Conservation (phyloP, 345 rosid species). For the Odontarrhena argentea region DNA sequence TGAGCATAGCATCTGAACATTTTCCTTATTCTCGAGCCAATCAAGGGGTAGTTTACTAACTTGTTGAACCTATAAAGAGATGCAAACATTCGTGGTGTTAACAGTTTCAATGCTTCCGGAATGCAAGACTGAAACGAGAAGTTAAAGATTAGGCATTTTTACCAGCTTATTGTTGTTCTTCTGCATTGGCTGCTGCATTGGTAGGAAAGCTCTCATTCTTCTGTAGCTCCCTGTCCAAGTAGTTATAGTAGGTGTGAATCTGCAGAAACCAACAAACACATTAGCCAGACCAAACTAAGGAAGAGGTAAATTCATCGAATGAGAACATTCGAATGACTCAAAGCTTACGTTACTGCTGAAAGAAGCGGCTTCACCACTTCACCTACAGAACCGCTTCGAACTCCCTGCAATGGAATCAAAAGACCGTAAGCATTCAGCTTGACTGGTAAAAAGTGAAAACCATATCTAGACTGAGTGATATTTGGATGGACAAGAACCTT, state of each 20-base stretch:
- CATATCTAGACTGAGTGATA: not conserved
- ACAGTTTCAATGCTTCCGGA: not conserved
- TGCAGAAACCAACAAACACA: conserved; percentile 35
- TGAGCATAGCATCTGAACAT: conserved; percentile 62
- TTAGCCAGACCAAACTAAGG: not conserved
- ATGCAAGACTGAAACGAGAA: conserved; percentile 11
- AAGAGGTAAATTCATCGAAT: not conserved
- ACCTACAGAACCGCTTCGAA: conserved; percentile 42
- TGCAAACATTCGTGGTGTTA: not conserved
- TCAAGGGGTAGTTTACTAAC: conserved; percentile 60
- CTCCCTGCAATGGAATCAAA: conserved; percentile 50
- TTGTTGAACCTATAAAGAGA: conserved; percentile 56
- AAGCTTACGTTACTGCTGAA: conserved; percentile 69
- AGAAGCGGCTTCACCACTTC: conserved; percentile 62
- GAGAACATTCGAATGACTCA: not conserved
- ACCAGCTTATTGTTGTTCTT: conserved; percentile 64
- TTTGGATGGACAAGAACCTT: conserved; percentile 47
- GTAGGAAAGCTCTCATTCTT: conserved; percentile 66
- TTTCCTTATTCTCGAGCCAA: conserved; percentile 65
- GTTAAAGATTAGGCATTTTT: conserved; percentile 30
- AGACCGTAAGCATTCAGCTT: conserved; percentile 19
- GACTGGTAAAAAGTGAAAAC: not conserved
- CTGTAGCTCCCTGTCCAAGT: conserved; percentile 88
- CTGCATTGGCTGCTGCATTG: conserved; percentile 77
- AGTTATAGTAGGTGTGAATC: conserved; percentile 78